Percentiles rank a stretch among this genome's conserved stretches.
phyloP scores from a whole-genome alignment of 208 protist species.

The Acanthamoeba rhysodes region DNA sequence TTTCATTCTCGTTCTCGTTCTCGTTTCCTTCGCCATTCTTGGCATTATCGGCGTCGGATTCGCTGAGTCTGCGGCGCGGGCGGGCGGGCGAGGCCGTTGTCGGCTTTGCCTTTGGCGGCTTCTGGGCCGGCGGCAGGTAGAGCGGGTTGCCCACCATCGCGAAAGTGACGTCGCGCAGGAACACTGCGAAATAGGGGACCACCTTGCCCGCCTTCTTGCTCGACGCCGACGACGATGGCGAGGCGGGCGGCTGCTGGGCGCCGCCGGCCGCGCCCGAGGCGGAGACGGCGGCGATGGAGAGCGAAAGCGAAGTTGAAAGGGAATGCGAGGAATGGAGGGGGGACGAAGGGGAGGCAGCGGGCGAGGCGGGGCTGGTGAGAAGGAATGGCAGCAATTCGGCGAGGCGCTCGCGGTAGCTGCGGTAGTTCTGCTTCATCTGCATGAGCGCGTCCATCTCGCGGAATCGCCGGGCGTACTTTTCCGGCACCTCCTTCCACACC shows the following conservation, averaged over 20 bases:
- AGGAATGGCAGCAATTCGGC: background rate
- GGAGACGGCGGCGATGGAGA: background rate
- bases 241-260: background rate
- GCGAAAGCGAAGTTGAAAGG: background rate
- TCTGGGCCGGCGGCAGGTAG: background rate
- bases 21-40: background rate
- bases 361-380: too few relatives aligned
- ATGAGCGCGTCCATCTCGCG: background rate
- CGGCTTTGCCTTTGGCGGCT: background rate
- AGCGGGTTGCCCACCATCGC: background rate
- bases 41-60: background rate
- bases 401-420: background rate
- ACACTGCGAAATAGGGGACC: background rate
- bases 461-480: background rate
- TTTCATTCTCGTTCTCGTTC: too few relatives aligned
- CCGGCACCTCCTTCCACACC: background rate
- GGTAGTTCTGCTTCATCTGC: slow-evolving; percentile 14
- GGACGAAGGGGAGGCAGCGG: too few relatives aligned
- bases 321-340: background rate
- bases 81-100: background rate
- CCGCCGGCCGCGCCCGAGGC: background rate
- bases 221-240: background rate
- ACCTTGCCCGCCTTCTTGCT: background rate
- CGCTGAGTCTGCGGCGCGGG: background rate
- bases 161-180: background rate